Base-by-base conservation (phyloP, 495 filamentous ascomycete species). In the Xylaria cubensis region DNA sequence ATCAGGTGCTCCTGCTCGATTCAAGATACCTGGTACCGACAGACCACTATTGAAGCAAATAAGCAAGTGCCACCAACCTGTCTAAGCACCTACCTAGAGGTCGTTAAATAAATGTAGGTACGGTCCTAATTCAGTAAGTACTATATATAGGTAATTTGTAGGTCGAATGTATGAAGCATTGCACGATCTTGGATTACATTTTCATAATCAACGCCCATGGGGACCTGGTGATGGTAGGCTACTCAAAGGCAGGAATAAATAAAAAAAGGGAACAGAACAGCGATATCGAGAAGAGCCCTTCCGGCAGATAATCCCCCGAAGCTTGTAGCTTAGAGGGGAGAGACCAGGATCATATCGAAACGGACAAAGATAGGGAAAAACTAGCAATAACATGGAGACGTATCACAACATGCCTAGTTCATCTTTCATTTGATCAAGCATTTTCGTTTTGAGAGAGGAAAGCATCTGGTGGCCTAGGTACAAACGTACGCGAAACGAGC, bases 391-490 rank as follows among this genome's bases (percentile, higher is more conserved):
- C 10, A 4, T 13, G 34, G 39, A 61, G 17, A 42, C 12, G 59
- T n/a, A 36, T 24, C 41, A 72, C 50, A 26, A 32, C 8, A 44
- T 41, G 36, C 4, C 7, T n/a, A 32, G 8, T 51, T 53, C 39
- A 24, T 36, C 36, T 39, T 39, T 32, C 3, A 8, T 44, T 59
- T 48, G 53, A 70, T 73, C 77, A 67, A 77, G 72, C 66, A 67
- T 72, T 72, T 76, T 76, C 72, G 77, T 74, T 29, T 29, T 77
- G 70, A 74, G 73, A 42, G 73, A 42, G 53, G 67, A 79, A 77
- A 77, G 56, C 36, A 74, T 77, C 72, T 76, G 68, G 70, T 69
- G 74, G 70, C 74, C 72, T 76, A 79, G 66, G 74, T 79, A 79
- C 77, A 79, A 72, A 72, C 61, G 44, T 74, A 75, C 69, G 67